A percentile compares a stretch with the other conserved stretches of the same genome.
Evolutionary conservation across 768 basidiomycete species (phyloP).

Genomic region (Pulveroboletus frians): DNA sequence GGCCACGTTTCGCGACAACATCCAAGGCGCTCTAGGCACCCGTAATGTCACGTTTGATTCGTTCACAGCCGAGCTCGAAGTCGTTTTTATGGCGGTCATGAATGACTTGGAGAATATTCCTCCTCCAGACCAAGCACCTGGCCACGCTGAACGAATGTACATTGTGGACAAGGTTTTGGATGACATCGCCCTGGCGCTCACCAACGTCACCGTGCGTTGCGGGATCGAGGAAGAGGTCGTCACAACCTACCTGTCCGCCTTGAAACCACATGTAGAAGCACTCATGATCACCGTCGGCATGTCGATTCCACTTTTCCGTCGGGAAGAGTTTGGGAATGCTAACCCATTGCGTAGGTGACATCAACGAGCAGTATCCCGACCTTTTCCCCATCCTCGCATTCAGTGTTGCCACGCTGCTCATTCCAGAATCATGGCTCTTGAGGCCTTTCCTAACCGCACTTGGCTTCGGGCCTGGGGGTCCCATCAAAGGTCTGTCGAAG

Average conservation of each 20-base stretch:
- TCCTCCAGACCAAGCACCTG: not conserved
- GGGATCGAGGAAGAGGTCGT: conserved; percentile 8
- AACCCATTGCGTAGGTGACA: conserved; percentile 4
- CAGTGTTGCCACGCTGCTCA: conserved; percentile 1
- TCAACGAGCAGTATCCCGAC: conserved; percentile 9
- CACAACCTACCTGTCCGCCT: not conserved
- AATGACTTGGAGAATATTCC: conserved; percentile 4
- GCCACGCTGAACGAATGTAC: conserved; percentile 1
- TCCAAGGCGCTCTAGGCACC: conserved; percentile 4
- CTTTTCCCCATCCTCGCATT: conserved; percentile 5
- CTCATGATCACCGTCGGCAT: conserved; percentile 9
- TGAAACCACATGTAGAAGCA: conserved; percentile 3
- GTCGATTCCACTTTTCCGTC: not conserved
- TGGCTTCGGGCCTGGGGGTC: conserved; percentile 15
- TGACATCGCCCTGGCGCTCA: conserved; percentile 1
- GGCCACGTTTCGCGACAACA: conserved; percentile 6
- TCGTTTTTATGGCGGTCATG: conserved; percentile 1
- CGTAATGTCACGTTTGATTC: conserved; percentile 3
- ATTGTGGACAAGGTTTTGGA: conserved; percentile 7
- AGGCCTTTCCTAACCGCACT: conserved; percentile 5
- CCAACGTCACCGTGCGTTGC: not conserved
- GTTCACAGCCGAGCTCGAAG: conserved; percentile 10
- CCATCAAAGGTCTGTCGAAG: conserved; percentile 8
- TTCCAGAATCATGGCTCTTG: conserved; percentile 16
- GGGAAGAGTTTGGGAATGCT: not conserved